Evolutionary conservation across 306 rosid species (phyloP), one percentile per base, ranked within the genome.

Genomic region (Sicyos baderoa): DNA sequence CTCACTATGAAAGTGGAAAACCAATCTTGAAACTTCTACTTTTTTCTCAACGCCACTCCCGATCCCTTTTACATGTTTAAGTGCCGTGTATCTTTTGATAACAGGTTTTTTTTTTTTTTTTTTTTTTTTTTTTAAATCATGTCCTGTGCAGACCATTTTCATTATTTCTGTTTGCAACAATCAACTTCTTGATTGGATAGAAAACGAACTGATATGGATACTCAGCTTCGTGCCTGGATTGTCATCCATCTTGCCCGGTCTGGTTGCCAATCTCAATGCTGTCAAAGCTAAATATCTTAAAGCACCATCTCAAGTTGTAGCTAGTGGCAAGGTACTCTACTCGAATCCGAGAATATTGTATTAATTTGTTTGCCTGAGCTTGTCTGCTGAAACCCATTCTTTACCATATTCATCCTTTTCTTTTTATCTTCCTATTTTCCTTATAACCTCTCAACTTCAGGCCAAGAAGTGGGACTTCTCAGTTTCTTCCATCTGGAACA

Each of bases 121-220:
- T n/a, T n/a, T n/a, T n/a, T n/a, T n/a, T n/a, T n/a, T n/a, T n/a
- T n/a, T n/a, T n/a, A n/a, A n/a, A n/a, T n/a, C 56, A 40, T 64
- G 47, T 56, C 32, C 56, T 37, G 23, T 72, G 78, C 90, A 94
- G 96, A 88, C 99, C 2, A 75, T 88, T 70, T 86, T 94, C 72
- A 88, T 94, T 68, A 88, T 94, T 76, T 76, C 89, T 66, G 88
- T 94, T 76, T 94, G 99, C 95, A 94, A 94, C 74, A 94, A 94
- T 76, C 99, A 94, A 72, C 97, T 94, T 79, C 96, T 94, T 52
- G 79, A 87, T 56, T 94, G 97, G 97, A 85, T 94, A 58, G 97
- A 94, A 78, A 86, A 88, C 69, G 92, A 94, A 78, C 74, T 90
- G 78, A 86, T 94, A 60, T 78, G 97, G 97, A 80, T 94, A 54